Conservation (phyloP, 148 eudicot species). For the Vaccinium vitisidaea region DNA sequence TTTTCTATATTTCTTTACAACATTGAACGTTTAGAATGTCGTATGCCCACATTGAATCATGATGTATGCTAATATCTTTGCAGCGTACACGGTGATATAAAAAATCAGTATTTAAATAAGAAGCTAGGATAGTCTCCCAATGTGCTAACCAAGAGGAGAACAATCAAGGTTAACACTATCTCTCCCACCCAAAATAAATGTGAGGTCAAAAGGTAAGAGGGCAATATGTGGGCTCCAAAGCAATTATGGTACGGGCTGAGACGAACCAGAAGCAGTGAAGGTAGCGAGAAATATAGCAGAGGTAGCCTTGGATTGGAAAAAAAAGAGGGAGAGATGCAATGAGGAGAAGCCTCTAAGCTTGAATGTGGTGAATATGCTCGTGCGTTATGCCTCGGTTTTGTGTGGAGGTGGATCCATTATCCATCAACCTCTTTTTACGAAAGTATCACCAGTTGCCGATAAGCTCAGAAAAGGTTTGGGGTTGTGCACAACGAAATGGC, state of each 20-base stretch:
- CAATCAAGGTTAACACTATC: too few relatives aligned
- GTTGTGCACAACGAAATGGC: background rate
- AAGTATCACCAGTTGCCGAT: background rate
- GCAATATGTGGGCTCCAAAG: background rate
- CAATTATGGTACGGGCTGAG: background rate
- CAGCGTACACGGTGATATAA: too few relatives aligned
- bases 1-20: background rate
- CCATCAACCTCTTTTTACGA: background rate
- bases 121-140: too few relatives aligned
- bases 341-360: background rate
- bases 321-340: background rate
- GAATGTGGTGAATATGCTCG: background rate
- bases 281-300: background rate
- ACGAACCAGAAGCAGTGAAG: background rate
- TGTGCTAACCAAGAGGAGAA: too few relatives aligned
- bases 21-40: too few relatives aligned
- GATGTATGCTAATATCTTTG: too few relatives aligned
- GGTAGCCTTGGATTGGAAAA: background rate
- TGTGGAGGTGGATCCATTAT: constrained; percentile 8
- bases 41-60: too few relatives aligned
- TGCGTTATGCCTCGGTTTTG: background rate
- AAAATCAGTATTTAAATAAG: too few relatives aligned
- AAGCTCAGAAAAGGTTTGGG: background rate
- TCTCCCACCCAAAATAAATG: too few relatives aligned
- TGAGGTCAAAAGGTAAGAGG: background rate